These are phyloP conservation scores for Rosa lucieae DNA, from an alignment of 306 rosid genomes.

Conservation along the genomic window DNA sequence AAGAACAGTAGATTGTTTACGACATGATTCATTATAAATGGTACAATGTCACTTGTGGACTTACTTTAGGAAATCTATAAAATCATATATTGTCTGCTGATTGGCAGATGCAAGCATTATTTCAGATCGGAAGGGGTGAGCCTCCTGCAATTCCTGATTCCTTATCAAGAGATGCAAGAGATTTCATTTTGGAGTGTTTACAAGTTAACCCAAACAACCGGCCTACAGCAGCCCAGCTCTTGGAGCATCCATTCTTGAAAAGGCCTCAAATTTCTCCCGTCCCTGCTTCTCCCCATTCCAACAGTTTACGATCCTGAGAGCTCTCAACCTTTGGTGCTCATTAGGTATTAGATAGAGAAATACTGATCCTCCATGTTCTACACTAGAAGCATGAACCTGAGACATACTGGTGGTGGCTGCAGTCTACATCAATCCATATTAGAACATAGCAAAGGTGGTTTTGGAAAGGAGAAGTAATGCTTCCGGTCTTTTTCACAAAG, in stretches of 20 bases:
- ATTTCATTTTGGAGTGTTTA: conserved; percentile 74
- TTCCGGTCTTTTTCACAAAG: background rate
- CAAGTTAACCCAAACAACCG: conserved; percentile 64
- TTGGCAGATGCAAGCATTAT: conserved; percentile 78
- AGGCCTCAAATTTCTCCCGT: conserved; percentile 53
- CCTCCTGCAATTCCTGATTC: conserved; percentile 65
- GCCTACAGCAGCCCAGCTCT: conserved; percentile 65
- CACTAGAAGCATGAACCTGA: too few relatives aligned
- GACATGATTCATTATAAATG: background rate
- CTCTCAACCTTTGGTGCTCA: background rate
- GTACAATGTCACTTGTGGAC: background rate
- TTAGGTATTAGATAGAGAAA: background rate
- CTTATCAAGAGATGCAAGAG: conserved; percentile 69
- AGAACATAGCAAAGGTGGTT: background rate
- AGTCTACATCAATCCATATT: background rate
- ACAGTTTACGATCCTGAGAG: background rate
- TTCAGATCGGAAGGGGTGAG: conserved; percentile 76
- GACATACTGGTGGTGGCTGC: background rate
- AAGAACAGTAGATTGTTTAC: background rate
- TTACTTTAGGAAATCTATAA: background rate
- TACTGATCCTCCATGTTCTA: background rate
- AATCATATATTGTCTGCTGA: background rate
- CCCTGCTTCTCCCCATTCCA: conserved; percentile 57
- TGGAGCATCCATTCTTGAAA: conserved; percentile 68
- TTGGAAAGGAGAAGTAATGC: background rate